Evolutionary conservation across 2,329 filamentous ascomycete species (phyloP).

Genomic region (Hymenoscyphus scutula): DNA sequence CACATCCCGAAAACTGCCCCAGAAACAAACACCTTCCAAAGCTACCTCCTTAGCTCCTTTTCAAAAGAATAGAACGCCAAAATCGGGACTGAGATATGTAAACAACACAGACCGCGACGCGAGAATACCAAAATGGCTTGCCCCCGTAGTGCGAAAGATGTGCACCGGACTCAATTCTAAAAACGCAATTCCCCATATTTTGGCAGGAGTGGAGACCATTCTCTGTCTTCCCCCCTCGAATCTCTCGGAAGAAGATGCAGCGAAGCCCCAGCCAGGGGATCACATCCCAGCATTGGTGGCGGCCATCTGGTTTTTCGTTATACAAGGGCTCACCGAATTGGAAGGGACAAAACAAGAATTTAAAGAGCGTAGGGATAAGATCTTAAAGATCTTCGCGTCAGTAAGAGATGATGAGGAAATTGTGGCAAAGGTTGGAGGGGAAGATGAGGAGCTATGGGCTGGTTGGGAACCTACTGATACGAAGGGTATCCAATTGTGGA

Average conservation of each 20-base stretch:
- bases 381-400: conserved; percentile 43
- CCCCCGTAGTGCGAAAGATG: conserved; percentile 63
- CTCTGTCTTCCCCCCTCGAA: conserved; percentile 37
- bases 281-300: conserved; percentile 56
- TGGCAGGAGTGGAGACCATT: conserved; percentile 64
- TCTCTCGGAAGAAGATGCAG: conserved; percentile 6
- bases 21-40: conserved; percentile 45
- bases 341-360: conserved; percentile 43
- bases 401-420: conserved; percentile 41
- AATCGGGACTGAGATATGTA: conserved; percentile 24
- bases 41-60: conserved; percentile 43
- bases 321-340: conserved; percentile 45
- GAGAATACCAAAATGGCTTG: conserved; percentile 62
- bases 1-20: conserved; percentile 20
- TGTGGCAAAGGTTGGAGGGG: conserved; percentile 45
- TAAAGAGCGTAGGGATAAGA: conserved; percentile 45
- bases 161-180: conserved; percentile 60
- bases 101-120: conserved; percentile 25
- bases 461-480: conserved; percentile 50
- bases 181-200: conserved; percentile 66
- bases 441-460: conserved; percentile 46
- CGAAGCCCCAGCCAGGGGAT: conserved; percentile 23
- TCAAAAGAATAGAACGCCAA: conserved; percentile 31
- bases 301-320: conserved; percentile 59
- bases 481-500: conserved; percentile 60